Conservation (phyloP, 2,329 filamentous ascomycete species). For the Botryotinia convoluta region DNA sequence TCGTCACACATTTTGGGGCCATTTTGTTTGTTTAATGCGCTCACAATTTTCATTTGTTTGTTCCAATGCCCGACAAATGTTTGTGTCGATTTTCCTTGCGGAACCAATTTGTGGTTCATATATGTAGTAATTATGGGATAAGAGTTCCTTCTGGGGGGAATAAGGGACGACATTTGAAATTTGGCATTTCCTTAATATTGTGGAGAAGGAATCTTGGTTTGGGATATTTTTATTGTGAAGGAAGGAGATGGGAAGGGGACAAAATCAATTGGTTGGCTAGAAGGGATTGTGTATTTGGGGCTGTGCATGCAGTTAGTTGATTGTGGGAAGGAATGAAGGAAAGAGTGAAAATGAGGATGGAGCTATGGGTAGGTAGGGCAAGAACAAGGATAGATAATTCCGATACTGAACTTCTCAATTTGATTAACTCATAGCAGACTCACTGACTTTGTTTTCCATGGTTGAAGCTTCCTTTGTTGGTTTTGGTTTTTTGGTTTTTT, state of each 20-base stretch:
- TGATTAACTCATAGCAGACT: constrained; percentile 7
- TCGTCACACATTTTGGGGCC: constrained; percentile 1
- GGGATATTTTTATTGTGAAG: constrained; percentile 40
- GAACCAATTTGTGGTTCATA: constrained; percentile 4
- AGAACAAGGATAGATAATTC: constrained; percentile 17
- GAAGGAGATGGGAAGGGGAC: background rate
- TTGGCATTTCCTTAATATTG: constrained; percentile 9
- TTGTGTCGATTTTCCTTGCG: background rate
- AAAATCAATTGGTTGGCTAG: constrained; percentile 5
- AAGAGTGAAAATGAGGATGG: constrained; percentile 43
- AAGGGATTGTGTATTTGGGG: background rate
- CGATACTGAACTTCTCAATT: constrained; percentile 14
- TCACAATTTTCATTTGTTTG: background rate
- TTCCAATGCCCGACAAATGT: background rate
- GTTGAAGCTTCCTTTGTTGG: background rate
- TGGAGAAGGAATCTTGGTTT: constrained; percentile 29
- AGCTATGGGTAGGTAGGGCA: constrained; percentile 36
- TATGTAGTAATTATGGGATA: constrained; percentile 19
- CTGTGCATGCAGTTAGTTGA: background rate
- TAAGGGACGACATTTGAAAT: constrained; percentile 1
- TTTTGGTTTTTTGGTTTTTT: background rate
- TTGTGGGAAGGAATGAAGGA: constrained; percentile 31
- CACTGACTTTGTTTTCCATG: background rate
- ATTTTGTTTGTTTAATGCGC: background rate
- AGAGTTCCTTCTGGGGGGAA: background rate